A percentile compares a stretch with the other conserved stretches of the same genome.
These are phyloP conservation scores for Salix suchowensis DNA, from an alignment of 345 rosid species.

Conservation along the genomic window DNA sequence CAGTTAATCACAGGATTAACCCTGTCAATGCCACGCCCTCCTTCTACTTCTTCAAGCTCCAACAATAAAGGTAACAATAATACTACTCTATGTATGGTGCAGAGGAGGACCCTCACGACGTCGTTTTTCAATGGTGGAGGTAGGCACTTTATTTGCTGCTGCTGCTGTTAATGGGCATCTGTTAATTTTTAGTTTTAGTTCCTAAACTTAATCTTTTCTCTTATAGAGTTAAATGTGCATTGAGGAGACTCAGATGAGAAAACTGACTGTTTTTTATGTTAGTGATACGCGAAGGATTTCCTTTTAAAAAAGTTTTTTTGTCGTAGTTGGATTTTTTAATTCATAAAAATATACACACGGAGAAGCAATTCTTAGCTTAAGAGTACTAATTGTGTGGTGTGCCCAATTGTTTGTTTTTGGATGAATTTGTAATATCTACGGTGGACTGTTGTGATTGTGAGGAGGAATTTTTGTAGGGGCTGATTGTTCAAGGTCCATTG, in stretches of 20 bases:
- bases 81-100: constrained; percentile 21
- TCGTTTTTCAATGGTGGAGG: constrained; percentile 48
- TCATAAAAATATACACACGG: neutral
- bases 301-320: neutral
- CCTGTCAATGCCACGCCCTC: constrained; percentile 26
- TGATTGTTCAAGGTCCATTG: neutral
- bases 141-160: neutral
- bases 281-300: neutral
- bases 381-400: neutral
- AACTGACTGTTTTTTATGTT: neutral
- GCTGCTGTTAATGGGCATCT: neutral
- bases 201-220: neutral
- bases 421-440: neutral
- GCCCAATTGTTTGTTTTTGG: neutral
- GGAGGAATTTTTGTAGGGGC: neutral
- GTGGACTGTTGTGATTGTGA: neutral
- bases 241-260: neutral
- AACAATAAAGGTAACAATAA: constrained; percentile 1
- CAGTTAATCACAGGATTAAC: constrained; percentile 41
- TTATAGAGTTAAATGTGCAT: neutral
- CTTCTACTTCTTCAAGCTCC: constrained; percentile 32
- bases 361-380: neutral
- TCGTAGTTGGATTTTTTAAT: neutral
- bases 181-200: neutral
- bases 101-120: constrained; percentile 31